Conservation (phyloP, 208 protist genomes). For the Wallacemonas sp. region DNA sequence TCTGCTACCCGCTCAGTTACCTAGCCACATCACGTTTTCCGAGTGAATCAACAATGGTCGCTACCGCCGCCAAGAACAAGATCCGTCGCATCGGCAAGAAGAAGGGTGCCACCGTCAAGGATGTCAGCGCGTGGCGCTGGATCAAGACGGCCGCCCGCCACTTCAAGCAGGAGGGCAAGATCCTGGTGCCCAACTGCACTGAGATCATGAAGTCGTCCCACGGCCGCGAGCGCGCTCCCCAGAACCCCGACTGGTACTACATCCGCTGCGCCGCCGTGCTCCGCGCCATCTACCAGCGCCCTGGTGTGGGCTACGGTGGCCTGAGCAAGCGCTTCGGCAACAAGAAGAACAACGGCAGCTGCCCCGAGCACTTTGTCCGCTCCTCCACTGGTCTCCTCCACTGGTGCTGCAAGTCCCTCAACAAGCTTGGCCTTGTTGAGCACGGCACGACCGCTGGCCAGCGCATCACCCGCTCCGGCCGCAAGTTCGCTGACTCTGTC, state of each 20-base stretch:
- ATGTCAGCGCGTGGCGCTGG: conserved; percentile 96
- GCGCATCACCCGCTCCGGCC: conserved; percentile 92
- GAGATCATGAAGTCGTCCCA: conserved; percentile 97
- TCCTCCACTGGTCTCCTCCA: conserved; percentile 91
- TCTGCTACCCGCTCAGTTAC: not conserved
- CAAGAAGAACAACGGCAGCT: conserved; percentile 89
- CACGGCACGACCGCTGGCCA: conserved; percentile 83
- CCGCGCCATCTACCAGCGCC: conserved; percentile 96
- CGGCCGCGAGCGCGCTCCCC: conserved; percentile 96
- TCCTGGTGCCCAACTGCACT: conserved; percentile 95
- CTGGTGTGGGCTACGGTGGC: conserved; percentile 93
- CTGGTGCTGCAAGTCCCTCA: conserved; percentile 95
- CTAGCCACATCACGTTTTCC: conserved; percentile 5
- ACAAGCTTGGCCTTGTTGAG: conserved; percentile 92
- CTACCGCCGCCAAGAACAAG: conserved; percentile 53
- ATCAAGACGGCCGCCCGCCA: conserved; percentile 94
- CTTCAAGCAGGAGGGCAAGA: conserved; percentile 96
- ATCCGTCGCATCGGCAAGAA: conserved; percentile 89
- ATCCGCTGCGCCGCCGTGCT: conserved; percentile 96
- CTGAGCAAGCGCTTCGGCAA: conserved; percentile 94
- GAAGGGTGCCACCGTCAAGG: conserved; percentile 93
- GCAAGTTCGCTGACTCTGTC: conserved; percentile 95
- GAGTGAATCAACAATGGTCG: conserved; percentile 45
- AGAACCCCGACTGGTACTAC: conserved; percentile 99
- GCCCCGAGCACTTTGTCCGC: conserved; percentile 85